Percentiles rank a stretch among this genome's conserved stretches.
Conservation (phyloP, 2,329 filamentous ascomycete species). For the Diaporthe sp. region DNA sequence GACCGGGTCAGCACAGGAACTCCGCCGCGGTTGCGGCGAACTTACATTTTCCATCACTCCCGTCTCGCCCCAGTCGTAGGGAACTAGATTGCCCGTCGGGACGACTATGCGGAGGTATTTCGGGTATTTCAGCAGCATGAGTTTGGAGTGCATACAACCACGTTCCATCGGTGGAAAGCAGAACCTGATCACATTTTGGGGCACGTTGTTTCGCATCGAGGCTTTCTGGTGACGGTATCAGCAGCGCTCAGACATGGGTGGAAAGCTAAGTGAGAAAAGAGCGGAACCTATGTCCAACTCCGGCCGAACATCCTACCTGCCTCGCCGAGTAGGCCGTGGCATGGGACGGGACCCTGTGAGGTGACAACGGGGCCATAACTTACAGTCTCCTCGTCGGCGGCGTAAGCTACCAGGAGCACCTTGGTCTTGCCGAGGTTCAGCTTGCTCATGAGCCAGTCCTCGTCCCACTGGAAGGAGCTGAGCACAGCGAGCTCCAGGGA, state of each 20-base stretch:
- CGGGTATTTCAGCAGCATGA: conserved; percentile 87
- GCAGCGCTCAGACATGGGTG: conserved; percentile 22
- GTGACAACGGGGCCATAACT: conserved; percentile 40
- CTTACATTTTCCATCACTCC: conserved; percentile 87
- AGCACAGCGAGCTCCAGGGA: conserved; percentile 82
- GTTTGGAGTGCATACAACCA: conserved; percentile 88
- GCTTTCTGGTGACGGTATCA: conserved; percentile 54
- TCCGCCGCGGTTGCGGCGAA: conserved; percentile 27
- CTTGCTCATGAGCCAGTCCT: conserved; percentile 82
- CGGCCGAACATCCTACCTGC: conserved; percentile 10
- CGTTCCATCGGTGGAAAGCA: conserved; percentile 85
- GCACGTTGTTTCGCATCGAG: conserved; percentile 62
- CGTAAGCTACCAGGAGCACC: conserved; percentile 71
- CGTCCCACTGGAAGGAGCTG: conserved; percentile 89
- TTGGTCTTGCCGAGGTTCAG: conserved; percentile 72
- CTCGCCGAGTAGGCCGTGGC: conserved; percentile 6
- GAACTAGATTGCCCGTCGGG: conserved; percentile 87
- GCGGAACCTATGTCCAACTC: conserved; percentile 11
- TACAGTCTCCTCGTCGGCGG: conserved; percentile 66
- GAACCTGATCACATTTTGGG: conserved; percentile 69
- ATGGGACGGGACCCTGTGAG: neutral
- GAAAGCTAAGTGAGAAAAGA: conserved; percentile 12
- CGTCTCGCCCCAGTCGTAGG: conserved; percentile 90
- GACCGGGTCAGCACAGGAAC: conserved; percentile 39
- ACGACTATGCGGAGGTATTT: conserved; percentile 82